These are phyloP conservation scores for Rhizophagus prolifer DNA, from an alignment of 192 early-diverging fungal species.

Conservation along the genomic window DNA sequence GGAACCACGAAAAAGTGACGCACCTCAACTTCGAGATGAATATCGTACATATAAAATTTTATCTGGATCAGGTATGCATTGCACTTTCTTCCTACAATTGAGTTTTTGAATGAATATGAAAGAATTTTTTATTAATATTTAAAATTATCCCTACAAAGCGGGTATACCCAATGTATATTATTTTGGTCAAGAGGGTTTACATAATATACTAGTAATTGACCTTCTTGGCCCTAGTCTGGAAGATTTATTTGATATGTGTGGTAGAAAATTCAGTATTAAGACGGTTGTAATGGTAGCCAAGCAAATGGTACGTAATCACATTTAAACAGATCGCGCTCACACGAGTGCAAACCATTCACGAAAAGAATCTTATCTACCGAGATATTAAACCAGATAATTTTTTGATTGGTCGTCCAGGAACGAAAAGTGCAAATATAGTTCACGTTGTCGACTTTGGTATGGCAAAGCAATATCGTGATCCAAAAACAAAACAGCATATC, in stretches of 20 bases:
- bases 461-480: slow-evolving; percentile 97
- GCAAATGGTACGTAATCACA: slow-evolving; percentile 70
- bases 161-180: slow-evolving; percentile 92
- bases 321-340: slow-evolving; percentile 44
- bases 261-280: slow-evolving; percentile 86
- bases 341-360: slow-evolving; percentile 91
- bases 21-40: slow-evolving; percentile 95
- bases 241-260: slow-evolving; percentile 95
- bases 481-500: slow-evolving; percentile 95
- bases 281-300: slow-evolving; percentile 97
- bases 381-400: slow-evolving; percentile 99
- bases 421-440: slow-evolving; percentile 62
- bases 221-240: slow-evolving; percentile 91
- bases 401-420: slow-evolving; percentile 77
- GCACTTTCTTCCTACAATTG: neutral
- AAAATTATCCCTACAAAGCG: slow-evolving; percentile 37
- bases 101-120: neutral
- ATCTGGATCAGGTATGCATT: slow-evolving; percentile 56
- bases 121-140: slow-evolving; percentile 12
- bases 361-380: slow-evolving; percentile 92
- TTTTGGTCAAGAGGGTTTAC: slow-evolving; percentile 96
- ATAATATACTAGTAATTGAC: slow-evolving; percentile 94
- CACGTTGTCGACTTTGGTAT: slow-evolving; percentile 98
- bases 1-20: slow-evolving; percentile 93
- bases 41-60: slow-evolving; percentile 95